Conservation (phyloP, 2,329 filamentous ascomycete species). For the Microdochium trichocladiopsis region DNA sequence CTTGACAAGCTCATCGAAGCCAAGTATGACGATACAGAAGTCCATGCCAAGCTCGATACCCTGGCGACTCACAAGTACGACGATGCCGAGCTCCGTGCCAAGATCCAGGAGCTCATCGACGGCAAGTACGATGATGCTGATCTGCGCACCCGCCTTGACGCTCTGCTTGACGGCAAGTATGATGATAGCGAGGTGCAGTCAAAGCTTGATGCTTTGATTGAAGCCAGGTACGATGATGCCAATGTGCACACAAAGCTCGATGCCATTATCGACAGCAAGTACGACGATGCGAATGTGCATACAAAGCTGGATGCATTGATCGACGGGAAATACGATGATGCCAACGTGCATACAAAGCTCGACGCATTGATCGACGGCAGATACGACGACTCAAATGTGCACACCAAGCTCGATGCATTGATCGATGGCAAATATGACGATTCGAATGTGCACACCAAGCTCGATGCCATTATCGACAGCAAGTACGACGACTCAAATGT, state of each 20-base stretch:
- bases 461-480: slow-evolving; percentile 20
- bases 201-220: slow-evolving; percentile 1
- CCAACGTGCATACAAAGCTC: neutral
- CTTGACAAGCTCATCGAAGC: slow-evolving; percentile 33
- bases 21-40: slow-evolving; percentile 9
- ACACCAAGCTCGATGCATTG: slow-evolving; percentile 14
- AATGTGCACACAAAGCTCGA: neutral
- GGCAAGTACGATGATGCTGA: slow-evolving; percentile 15
- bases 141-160: slow-evolving; percentile 16
- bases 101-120: slow-evolving; percentile 17
- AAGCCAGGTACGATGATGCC: neutral
- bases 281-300: neutral
- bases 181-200: neutral
- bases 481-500: slow-evolving; percentile 13
- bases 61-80: slow-evolving; percentile 28
- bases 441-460: slow-evolving; percentile 25
- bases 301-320: neutral
- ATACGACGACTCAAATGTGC: slow-evolving; percentile 2
- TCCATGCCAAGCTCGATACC: slow-evolving; percentile 19
- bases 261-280: neutral
- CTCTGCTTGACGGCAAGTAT: slow-evolving; percentile 11
- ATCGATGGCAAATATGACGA: slow-evolving; percentile 14
- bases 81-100: slow-evolving; percentile 19
- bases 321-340: neutral
- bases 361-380: slow-evolving; percentile 25